phyloP scores from a whole-genome alignment of 139 green algal species.

The Astrephomene gubernaculifera region DNA sequence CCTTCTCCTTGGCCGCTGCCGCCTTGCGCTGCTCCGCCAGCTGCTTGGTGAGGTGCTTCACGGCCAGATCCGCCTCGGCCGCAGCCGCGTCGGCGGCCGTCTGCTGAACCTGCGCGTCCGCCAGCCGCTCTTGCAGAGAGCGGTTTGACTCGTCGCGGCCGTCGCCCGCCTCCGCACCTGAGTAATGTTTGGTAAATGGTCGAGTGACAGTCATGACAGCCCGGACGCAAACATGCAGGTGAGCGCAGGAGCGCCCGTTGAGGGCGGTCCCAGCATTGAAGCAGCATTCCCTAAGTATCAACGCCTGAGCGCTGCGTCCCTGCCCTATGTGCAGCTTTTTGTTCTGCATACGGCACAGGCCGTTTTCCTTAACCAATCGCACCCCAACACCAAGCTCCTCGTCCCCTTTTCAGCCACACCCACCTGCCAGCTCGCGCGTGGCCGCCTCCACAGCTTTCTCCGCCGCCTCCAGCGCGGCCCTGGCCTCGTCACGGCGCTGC shows the following conservation, averaged over 20 bases:
- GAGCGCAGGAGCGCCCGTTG: too few relatives aligned
- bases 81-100: slow-evolving; percentile 40
- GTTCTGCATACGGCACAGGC: too few relatives aligned
- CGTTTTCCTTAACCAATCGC: too few relatives aligned
- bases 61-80: slow-evolving; percentile 71
- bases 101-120: slow-evolving; percentile 71
- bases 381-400: not conserved
- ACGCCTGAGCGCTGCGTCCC: too few relatives aligned
- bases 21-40: slow-evolving; percentile 77
- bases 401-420: not conserved
- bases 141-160: slow-evolving; percentile 85
- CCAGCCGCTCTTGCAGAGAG: slow-evolving; percentile 83
- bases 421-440: slow-evolving; percentile 61
- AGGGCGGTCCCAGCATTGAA: too few relatives aligned
- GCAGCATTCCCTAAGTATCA: too few relatives aligned
- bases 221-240: too few relatives aligned
- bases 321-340: too few relatives aligned
- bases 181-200: too few relatives aligned
- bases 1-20: slow-evolving; percentile 82
- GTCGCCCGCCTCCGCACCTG: slow-evolving; percentile 86
- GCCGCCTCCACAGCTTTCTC: slow-evolving; percentile 63
- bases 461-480: slow-evolving; percentile 50
- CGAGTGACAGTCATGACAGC: too few relatives aligned
- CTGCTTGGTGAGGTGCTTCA: slow-evolving; percentile 89
- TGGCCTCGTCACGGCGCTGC: slow-evolving; percentile 50